These are phyloP conservation scores for Apiospora marii DNA, from an alignment of 2,329 filamentous ascomycete genomes.

Conservation along the genomic window DNA sequence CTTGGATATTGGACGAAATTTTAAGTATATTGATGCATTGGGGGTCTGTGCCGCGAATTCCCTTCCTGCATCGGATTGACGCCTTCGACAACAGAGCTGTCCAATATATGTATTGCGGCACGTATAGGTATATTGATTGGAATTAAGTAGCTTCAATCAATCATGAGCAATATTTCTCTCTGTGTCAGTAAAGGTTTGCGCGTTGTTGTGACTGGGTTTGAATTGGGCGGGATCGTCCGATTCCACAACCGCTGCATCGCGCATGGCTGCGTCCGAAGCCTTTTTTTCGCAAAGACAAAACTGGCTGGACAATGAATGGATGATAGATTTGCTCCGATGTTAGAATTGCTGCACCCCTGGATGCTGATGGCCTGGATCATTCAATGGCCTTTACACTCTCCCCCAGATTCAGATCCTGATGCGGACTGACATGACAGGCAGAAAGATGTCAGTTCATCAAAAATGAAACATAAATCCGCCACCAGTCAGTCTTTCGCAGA, in stretches of 20 bases:
- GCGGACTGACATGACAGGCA: constrained; percentile 1
- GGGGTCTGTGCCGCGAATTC: not conserved
- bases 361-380: not conserved
- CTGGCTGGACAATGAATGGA: not conserved
- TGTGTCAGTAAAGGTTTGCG: not conserved
- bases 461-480: not conserved
- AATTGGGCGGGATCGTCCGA: not conserved
- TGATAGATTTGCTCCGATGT: constrained; percentile 2
- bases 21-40: constrained; percentile 9
- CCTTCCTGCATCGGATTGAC: not conserved
- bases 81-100: not conserved
- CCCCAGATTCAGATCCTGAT: not conserved
- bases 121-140: not conserved
- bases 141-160: not conserved
- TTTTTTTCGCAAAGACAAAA: not conserved
- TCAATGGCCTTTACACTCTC: not conserved
- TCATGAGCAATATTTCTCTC: not conserved
- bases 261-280: constrained; percentile 1
- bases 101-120: not conserved
- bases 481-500: not conserved
- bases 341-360: not conserved
- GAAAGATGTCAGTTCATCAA: not conserved
- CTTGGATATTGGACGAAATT: constrained; percentile 1
- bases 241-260: not conserved
- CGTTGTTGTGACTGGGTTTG: not conserved